Evolutionary conservation across 208 protist species (phyloP), one percentile per base, ranked within the genome.

Genomic region (Entamoeba dispar): DNA sequence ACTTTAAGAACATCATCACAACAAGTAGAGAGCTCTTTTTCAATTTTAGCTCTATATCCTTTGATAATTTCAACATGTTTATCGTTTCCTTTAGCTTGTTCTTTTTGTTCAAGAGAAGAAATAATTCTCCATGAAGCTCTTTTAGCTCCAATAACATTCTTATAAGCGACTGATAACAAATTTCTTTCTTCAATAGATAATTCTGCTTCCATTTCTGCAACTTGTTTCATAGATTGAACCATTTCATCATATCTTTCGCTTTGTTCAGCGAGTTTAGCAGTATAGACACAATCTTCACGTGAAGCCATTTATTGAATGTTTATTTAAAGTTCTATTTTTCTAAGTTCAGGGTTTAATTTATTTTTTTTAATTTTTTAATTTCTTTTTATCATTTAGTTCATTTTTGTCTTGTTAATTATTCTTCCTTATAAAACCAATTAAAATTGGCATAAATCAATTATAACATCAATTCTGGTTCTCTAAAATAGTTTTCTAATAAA

Each of bases 131-230:
- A 99, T 93, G 98, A 98, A 17, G 98, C 97, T 94, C 99, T 98
- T 91, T 98, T 97, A 38, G 98, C 96, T 93, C 98, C 98, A 96
- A 99, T 98, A 91, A 99, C 97, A 95, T 99, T 99, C 96, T 99
- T 99, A 97, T 99, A 99, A 34, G 99, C 99, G 38, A 99, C 98
- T 27, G 98, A 99, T 52, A 99, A 97, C 4, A 99, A 96, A 95
- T 99, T 99, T 94, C 98, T 96, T 96, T 99, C 99, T 96, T 99
- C 99, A 95, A 98, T 97, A 47, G 97, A 97, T 27, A 99, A 97
- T 95, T 98, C 96, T 91, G 96, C 93, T 95, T 97, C 97, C 43
- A 98, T 93, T 94, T 97, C 96, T 47, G 98, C 97, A 43, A 99
- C 97, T 55, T 97, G 97, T 95, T 98, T 99, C 97, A 99, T 99